Evolutionary conservation across 305 asterid genomes (phyloP).

Genomic region (Fraxinus xanthoxyloides): DNA sequence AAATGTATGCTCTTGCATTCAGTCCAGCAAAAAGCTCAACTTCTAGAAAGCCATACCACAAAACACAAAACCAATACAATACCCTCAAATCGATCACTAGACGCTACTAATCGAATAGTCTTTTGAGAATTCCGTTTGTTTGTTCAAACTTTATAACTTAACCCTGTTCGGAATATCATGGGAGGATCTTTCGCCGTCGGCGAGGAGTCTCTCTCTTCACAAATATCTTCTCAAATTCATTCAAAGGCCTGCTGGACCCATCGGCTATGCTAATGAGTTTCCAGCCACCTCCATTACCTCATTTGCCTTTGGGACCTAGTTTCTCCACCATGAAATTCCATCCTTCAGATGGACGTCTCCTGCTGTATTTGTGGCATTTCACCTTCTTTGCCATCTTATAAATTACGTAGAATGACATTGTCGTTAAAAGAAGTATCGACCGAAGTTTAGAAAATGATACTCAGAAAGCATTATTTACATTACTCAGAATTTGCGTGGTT

Average conservation of each 20-base stretch:
- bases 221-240: constrained; percentile 79
- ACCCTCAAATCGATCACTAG: not conserved
- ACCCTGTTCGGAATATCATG: constrained; percentile 30
- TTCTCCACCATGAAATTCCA: constrained; percentile 90
- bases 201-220: constrained; percentile 88
- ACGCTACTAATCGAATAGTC: not conserved
- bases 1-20: not conserved
- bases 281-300: constrained; percentile 88
- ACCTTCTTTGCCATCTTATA: constrained; percentile 66
- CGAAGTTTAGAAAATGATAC: not conserved
- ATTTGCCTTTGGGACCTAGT: constrained; percentile 67
- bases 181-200: constrained; percentile 61
- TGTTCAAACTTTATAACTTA: not conserved
- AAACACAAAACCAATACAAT: not conserved
- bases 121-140: not conserved
- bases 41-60: not conserved
- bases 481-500: constrained; percentile 1
- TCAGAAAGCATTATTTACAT: not conserved
- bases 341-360: constrained; percentile 82
- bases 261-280: constrained; percentile 75
- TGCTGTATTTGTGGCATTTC: constrained; percentile 77
- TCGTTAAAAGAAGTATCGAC: no score
- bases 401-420: not conserved
- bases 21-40: not conserved
- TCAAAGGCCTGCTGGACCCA: constrained; percentile 82